phyloP scores from a whole-genome alignment of 2,329 filamentous ascomycete species.

The Sclerotinia sclerotiorum region DNA sequence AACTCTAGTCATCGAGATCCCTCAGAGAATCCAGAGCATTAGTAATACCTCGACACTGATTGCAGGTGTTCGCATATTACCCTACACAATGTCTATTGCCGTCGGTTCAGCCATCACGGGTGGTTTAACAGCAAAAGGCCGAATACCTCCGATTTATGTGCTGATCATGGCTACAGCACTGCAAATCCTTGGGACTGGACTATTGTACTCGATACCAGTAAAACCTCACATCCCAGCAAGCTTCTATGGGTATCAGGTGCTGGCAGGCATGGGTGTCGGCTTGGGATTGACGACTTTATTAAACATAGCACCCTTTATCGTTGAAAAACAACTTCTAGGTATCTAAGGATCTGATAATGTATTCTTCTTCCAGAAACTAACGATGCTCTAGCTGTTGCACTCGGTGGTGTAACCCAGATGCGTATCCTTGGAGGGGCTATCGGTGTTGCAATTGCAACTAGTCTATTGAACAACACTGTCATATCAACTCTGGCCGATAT shows the following conservation, averaged over 20 bases:
- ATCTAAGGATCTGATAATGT: not conserved
- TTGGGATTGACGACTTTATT: conserved; percentile 51
- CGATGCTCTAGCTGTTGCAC: conserved; percentile 13
- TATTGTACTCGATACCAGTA: conserved; percentile 21
- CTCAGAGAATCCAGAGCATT: conserved; percentile 27
- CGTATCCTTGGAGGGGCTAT: conserved; percentile 60
- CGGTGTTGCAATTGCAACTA: conserved; percentile 57
- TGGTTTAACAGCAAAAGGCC: not conserved
- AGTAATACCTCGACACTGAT: conserved; percentile 22
- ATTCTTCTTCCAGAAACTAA: not conserved
- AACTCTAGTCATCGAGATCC: conserved; percentile 27
- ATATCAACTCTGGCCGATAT: not conserved
- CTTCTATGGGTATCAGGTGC: conserved; percentile 52
- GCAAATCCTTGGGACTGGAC: conserved; percentile 24
- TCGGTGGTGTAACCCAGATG: conserved; percentile 50
- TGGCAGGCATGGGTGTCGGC: conserved; percentile 59
- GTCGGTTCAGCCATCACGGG: not conserved
- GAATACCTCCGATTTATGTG: not conserved
- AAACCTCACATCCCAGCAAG: conserved; percentile 13
- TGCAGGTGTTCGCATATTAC: conserved; percentile 14
- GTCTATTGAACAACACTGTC: conserved; percentile 51
- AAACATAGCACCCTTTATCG: conserved; percentile 50
- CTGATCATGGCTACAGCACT: conserved; percentile 8
- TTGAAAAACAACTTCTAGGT: not conserved
- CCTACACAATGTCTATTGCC: not conserved